phyloP scores from a whole-genome alignment of 2,329 filamentous ascomycete species.

The Atkinsonella hypoxylon region DNA sequence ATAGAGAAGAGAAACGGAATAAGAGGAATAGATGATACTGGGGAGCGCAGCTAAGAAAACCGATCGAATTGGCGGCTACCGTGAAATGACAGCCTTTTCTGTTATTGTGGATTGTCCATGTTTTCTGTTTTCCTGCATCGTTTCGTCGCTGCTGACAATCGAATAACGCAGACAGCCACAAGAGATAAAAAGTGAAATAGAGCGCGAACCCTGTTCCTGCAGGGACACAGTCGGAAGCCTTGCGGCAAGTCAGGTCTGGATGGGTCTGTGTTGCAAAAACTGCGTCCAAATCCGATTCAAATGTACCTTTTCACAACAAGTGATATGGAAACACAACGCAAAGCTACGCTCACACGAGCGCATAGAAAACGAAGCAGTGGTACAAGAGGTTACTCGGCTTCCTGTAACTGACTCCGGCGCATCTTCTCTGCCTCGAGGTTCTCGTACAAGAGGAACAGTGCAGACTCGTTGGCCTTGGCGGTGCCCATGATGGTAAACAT shows the following conservation, averaged over 20 bases:
- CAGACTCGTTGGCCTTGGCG: slow-evolving; percentile 86
- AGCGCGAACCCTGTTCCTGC: slow-evolving; percentile 28
- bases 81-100: slow-evolving; percentile 6
- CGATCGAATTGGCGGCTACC: slow-evolving; percentile 9
- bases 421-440: slow-evolving; percentile 99
- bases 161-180: neutral
- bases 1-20: slow-evolving; percentile 11
- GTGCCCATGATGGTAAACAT: slow-evolving; percentile 99
- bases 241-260: slow-evolving; percentile 53
- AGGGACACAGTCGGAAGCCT: slow-evolving; percentile 39
- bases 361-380: slow-evolving; percentile 2
- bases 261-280: slow-evolving; percentile 28
- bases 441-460: slow-evolving; percentile 92
- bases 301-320: slow-evolving; percentile 20
- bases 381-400: slow-evolving; percentile 32
- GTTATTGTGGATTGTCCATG: neutral
- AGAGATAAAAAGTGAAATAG: no score
- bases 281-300: slow-evolving; percentile 38
- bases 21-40: slow-evolving; percentile 1
- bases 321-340: slow-evolving; percentile 16
- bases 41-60: slow-evolving; percentile 13
- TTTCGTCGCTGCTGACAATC: neutral
- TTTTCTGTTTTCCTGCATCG: neutral
- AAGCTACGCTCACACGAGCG: slow-evolving; percentile 16
- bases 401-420: slow-evolving; percentile 72